Evolutionary conservation across 2,329 filamentous ascomycete genomes (phyloP).

Genomic region (Botrytis sinoallii): DNA sequence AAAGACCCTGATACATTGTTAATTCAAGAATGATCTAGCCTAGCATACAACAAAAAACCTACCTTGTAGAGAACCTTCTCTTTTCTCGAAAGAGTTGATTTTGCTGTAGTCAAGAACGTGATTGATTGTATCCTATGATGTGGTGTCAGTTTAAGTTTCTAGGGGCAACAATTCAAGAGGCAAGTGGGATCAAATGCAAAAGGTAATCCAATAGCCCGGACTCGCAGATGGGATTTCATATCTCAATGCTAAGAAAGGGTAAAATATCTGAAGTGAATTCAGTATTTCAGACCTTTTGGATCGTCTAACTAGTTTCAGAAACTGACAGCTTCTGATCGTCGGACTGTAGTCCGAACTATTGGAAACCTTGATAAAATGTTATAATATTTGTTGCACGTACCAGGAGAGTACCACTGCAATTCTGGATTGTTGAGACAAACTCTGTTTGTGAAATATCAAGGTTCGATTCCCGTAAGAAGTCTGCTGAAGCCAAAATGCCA

Average conservation of each 20-base stretch:
- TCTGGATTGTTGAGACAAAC: constrained; percentile 42
- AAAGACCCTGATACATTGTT: constrained; percentile 26
- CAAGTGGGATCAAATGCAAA: not conserved
- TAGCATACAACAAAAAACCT: not conserved
- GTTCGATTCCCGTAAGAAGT: constrained; percentile 29
- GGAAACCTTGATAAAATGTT: not conserved
- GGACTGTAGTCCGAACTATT: not conserved
- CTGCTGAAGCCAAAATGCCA: constrained; percentile 51
- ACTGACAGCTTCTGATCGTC: not conserved
- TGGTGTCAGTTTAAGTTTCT: not conserved
- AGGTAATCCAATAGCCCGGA: not conserved
- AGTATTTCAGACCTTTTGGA: not conserved
- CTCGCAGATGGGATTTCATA: not conserved
- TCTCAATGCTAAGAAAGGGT: not conserved
- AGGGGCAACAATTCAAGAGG: too few species aligned
- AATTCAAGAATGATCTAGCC: not conserved
- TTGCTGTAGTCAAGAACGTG: constrained; percentile 54
- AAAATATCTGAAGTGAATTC: too few species aligned
- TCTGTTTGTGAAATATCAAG: constrained; percentile 19
- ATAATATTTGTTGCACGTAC: constrained; percentile 16
- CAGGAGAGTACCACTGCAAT: constrained; percentile 49
- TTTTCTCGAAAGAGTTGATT: constrained; percentile 44
- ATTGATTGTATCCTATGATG: constrained; percentile 47
- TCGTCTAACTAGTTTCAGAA: not conserved
- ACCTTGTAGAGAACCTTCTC: constrained; percentile 27